Percentiles rank a stretch among this genome's conserved stretches.
These are phyloP conservation scores for Cryptococcus amylolentus DNA, from an alignment of 1,284 basidiomycete species.

Conservation along the genomic window DNA sequence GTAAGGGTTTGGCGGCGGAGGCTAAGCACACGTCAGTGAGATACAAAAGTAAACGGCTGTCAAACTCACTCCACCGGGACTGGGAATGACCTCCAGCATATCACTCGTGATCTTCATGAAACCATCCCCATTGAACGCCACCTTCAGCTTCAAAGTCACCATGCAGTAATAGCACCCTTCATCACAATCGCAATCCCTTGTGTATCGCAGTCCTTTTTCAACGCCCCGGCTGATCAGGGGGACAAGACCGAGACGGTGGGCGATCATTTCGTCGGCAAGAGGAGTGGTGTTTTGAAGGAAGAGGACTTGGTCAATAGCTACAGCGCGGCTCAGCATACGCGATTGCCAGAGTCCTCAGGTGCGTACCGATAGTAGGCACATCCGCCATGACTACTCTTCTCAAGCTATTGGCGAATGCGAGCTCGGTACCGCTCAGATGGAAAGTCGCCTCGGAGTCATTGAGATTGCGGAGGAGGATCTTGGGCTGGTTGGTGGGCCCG, in stretches of 20 bases:
- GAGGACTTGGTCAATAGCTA: constrained; percentile 93
- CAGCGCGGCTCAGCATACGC: constrained; percentile 1
- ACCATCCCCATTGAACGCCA: constrained; percentile 31
- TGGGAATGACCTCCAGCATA: constrained; percentile 44
- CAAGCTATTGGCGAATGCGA: constrained; percentile 87
- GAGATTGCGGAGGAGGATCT: constrained; percentile 49
- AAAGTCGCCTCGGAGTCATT: constrained; percentile 80
- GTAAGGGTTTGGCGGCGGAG: constrained; percentile 33
- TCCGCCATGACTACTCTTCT: constrained; percentile 92
- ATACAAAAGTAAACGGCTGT: neutral
- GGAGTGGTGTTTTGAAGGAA: constrained; percentile 89
- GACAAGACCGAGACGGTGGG: constrained; percentile 91
- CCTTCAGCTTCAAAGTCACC: constrained; percentile 44
- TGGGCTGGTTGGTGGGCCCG: constrained; percentile 42
- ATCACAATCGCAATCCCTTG: constrained; percentile 49
- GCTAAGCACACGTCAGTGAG: constrained; percentile 8
- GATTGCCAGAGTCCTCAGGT: constrained; percentile 4
- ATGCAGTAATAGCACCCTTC: constrained; percentile 52
- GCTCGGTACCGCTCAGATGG: constrained; percentile 85
- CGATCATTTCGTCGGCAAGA: constrained; percentile 94
- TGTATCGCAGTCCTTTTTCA: constrained; percentile 73
- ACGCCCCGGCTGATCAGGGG: constrained; percentile 82
- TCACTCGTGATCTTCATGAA: constrained; percentile 46
- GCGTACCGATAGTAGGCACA: constrained; percentile 83
- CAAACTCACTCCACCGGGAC: constrained; percentile 29